phyloP scores from a whole-genome alignment of 805 yeast genomes.

The Spathaspora sp. region DNA sequence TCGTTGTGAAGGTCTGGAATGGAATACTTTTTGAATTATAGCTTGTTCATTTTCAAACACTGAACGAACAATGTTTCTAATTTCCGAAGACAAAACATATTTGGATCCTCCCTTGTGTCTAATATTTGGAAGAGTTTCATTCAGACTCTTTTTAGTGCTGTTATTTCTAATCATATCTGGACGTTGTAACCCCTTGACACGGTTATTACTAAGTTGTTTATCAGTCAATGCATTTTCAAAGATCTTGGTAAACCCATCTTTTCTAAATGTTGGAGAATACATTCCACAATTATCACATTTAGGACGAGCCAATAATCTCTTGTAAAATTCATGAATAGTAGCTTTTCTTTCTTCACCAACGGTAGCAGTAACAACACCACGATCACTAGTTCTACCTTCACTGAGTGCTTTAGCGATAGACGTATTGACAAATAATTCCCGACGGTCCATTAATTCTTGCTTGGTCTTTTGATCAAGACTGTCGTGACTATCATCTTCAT shows the following conservation, averaged over 20 bases:
- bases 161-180: conserved; percentile 57
- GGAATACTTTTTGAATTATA: conserved; percentile 71
- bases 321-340: conserved; percentile 70
- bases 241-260: conserved; percentile 90
- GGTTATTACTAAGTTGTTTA: conserved; percentile 75
- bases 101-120: conserved; percentile 67
- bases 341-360: conserved; percentile 83
- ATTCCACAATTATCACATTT: conserved; percentile 95
- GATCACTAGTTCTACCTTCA: conserved; percentile 65
- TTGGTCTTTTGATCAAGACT: conserved; percentile 36
- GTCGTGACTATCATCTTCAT: conserved; percentile 41
- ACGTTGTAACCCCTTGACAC: conserved; percentile 74
- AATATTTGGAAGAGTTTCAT: conserved; percentile 41
- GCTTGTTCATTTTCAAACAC: conserved; percentile 73
- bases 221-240: conserved; percentile 85
- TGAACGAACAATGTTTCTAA: conserved; percentile 69
- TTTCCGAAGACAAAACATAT: conserved; percentile 84
- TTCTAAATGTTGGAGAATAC: conserved; percentile 91
- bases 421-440: conserved; percentile 69
- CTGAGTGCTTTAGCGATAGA: conserved; percentile 70
- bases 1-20: conserved; percentile 64
- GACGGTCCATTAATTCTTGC: conserved; percentile 49
- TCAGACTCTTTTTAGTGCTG: conserved; percentile 15
- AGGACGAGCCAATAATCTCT: conserved; percentile 66
- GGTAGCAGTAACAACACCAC: conserved; percentile 78